Conservation (phyloP, 345 rosid genomes). For the Dimocarpus longan region DNA sequence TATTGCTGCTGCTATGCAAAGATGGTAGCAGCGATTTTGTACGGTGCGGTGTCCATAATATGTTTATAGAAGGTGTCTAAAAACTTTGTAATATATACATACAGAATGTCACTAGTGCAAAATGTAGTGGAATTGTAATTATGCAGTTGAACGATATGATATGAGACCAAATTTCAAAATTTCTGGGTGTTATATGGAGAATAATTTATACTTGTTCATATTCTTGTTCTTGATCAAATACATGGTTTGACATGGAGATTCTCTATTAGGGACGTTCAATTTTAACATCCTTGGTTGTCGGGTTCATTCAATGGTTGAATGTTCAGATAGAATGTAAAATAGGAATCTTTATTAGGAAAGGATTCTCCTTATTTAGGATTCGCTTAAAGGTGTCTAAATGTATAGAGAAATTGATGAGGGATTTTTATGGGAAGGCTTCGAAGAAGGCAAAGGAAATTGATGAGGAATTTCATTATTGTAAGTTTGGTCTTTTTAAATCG, state of each 20-base stretch:
- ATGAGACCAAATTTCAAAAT: not conserved
- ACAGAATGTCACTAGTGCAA: slow-evolving; percentile 10
- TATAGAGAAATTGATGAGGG: no score
- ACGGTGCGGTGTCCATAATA: slow-evolving; percentile 33
- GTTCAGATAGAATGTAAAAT: no score
- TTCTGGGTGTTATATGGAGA: not conserved
- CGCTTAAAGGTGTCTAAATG: no score
- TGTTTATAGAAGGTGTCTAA: not conserved
- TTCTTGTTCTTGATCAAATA: not conserved
- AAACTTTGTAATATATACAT: slow-evolving; percentile 28
- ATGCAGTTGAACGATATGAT: not conserved
- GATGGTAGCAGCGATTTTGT: slow-evolving; percentile 28
- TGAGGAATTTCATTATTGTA: not conserved
- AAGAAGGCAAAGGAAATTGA: no score
- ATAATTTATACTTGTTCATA: not conserved
- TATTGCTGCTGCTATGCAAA: slow-evolving; percentile 22
- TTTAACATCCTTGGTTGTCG: not conserved
- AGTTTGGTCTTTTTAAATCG: not conserved
- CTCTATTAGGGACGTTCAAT: not conserved
- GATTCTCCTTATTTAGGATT: no score
- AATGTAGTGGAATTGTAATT: slow-evolving; percentile 14
- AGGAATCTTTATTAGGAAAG: no score
- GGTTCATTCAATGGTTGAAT: not conserved
- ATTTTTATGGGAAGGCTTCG: no score
- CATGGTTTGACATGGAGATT: not conserved